phyloP scores from a whole-genome alignment of 2,329 filamentous ascomycete genomes.

The Leptographium flavum region DNA sequence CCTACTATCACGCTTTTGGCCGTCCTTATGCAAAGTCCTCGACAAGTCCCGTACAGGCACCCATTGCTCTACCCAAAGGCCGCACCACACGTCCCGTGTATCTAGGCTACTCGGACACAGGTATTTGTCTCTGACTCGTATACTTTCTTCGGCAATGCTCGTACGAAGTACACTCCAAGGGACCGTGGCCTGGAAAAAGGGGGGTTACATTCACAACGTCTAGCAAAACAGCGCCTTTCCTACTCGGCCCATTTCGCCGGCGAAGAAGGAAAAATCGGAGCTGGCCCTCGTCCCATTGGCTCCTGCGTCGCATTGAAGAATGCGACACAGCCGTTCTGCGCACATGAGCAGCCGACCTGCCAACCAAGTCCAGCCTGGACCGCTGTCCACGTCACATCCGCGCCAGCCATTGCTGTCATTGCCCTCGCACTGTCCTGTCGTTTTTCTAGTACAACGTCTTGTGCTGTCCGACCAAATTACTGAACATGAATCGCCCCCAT shows the following conservation, averaged over 20 bases:
- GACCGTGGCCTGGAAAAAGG: neutral
- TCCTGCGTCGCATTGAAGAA: neutral
- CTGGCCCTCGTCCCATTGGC: neutral
- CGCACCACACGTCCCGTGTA: too few relatives aligned
- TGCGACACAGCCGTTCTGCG: neutral
- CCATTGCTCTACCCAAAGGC: too few relatives aligned
- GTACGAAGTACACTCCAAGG: neutral
- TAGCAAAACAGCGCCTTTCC: constrained; percentile 6
- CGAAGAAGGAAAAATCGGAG: neutral
- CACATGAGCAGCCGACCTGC: neutral
- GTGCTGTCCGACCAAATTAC: too few relatives aligned
- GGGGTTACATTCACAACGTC: constrained; percentile 6
- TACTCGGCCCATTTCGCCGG: constrained; percentile 8
- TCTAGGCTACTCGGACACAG: neutral
- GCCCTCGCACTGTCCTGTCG: too few relatives aligned
- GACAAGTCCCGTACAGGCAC: too few relatives aligned
- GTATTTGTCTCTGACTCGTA: too few relatives aligned
- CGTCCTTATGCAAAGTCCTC: too few relatives aligned
- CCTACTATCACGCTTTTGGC: too few relatives aligned
- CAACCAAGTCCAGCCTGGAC: neutral
- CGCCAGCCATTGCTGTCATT: neutral
- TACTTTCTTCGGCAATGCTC: too few relatives aligned
- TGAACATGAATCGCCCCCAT: neutral
- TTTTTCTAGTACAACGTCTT: too few relatives aligned
- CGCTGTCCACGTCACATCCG: neutral